Percentiles rank a stretch among this genome's conserved stretches.
These are phyloP conservation scores for Lanzia echinophila DNA, from an alignment of 2,329 filamentous ascomycete species.

Conservation along the genomic window DNA sequence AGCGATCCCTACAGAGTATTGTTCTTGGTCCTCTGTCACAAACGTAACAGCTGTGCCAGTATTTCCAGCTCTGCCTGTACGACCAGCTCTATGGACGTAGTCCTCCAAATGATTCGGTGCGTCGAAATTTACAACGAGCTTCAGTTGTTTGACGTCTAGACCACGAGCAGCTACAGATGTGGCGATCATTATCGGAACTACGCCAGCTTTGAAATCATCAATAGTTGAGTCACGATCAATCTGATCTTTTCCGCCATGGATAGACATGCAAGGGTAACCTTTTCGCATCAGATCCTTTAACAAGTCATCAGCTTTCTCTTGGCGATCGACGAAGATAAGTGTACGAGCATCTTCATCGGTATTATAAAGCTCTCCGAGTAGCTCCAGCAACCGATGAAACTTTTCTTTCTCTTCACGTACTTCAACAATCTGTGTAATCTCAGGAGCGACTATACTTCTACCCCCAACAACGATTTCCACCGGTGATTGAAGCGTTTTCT, in stretches of 20 bases:
- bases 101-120: slow-evolving; percentile 92
- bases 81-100: slow-evolving; percentile 89
- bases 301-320: slow-evolving; percentile 80
- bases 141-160: slow-evolving; percentile 91
- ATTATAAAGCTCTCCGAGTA: slow-evolving; percentile 81
- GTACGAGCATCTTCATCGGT: slow-evolving; percentile 84
- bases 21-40: slow-evolving; percentile 84
- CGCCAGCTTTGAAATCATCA: slow-evolving; percentile 85
- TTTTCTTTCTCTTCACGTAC: slow-evolving; percentile 77
- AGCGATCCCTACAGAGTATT: slow-evolving; percentile 81
- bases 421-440: slow-evolving; percentile 90
- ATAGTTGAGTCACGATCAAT: slow-evolving; percentile 90
- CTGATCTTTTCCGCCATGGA: slow-evolving; percentile 91
- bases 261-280: slow-evolving; percentile 86
- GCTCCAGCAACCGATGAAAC: slow-evolving; percentile 74
- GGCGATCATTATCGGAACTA: slow-evolving; percentile 83
- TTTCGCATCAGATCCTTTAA: slow-evolving; percentile 74
- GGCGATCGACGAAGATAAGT: slow-evolving; percentile 85
- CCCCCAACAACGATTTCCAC: slow-evolving; percentile 92
- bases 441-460: slow-evolving; percentile 77
- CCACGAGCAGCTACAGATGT: slow-evolving; percentile 94
- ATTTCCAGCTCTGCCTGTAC: slow-evolving; percentile 90
- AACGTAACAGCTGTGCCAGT: slow-evolving; percentile 94
- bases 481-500: slow-evolving; percentile 78
- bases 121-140: slow-evolving; percentile 93